Conservation (phyloP, 805 yeast species). For the Nakazawaea ernobii region DNA sequence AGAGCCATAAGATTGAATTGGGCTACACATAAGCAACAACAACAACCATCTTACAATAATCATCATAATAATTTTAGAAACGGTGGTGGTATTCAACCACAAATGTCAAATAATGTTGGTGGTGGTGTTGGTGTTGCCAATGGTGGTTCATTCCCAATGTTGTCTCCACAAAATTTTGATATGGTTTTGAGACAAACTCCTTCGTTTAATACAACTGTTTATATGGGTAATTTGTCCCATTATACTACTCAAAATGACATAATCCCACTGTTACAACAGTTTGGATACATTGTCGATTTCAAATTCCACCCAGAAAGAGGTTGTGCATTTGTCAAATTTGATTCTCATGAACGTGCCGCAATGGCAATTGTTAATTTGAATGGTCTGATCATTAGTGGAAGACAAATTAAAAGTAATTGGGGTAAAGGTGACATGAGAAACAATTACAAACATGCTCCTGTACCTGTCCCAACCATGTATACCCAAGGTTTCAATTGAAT, state of each 20-base stretch:
- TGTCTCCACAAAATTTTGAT: slow-evolving; percentile 59
- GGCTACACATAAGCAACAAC: slow-evolving; percentile 69
- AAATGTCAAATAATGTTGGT: slow-evolving; percentile 6
- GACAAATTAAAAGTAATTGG: slow-evolving; percentile 83
- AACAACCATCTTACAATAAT: slow-evolving; percentile 17
- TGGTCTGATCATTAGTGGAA: slow-evolving; percentile 68
- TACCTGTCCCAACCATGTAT: slow-evolving; percentile 24
- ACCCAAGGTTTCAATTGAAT: slow-evolving; percentile 17
- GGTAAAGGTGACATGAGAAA: slow-evolving; percentile 45
- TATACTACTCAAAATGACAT: slow-evolving; percentile 68
- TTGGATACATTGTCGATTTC: slow-evolving; percentile 79
- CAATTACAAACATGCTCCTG: slow-evolving; percentile 24
- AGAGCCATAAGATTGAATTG: slow-evolving; percentile 80
- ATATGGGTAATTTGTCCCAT: slow-evolving; percentile 80
- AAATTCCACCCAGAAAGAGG: slow-evolving; percentile 77
- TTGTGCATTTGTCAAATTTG: slow-evolving; percentile 85
- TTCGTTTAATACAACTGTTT: slow-evolving; percentile 79
- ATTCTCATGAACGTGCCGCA: slow-evolving; percentile 84
- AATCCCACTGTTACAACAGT: slow-evolving; percentile 66
- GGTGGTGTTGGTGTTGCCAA: too few species aligned
- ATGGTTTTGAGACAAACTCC: slow-evolving; percentile 74
- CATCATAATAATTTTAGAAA: slow-evolving; percentile 10
- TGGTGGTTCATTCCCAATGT: slow-evolving; percentile 17
- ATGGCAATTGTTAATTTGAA: slow-evolving; percentile 75
- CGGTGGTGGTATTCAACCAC: slow-evolving; percentile 9